Base-by-base conservation (phyloP, 2,329 filamentous ascomycete genomes). In the Nemania sp. region DNA sequence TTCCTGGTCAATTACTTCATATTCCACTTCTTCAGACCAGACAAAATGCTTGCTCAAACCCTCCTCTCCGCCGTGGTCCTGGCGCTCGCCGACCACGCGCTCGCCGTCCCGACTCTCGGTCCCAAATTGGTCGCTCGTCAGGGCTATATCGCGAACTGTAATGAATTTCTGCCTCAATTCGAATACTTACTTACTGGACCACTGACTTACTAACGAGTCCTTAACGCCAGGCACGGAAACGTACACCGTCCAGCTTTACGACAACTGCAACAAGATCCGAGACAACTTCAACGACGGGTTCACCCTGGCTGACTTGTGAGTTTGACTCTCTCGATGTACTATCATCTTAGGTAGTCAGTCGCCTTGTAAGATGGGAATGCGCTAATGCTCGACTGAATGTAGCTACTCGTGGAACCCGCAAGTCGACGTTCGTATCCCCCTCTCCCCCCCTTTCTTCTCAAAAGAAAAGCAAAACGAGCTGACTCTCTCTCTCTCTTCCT, bases 271-370 rank as follows among this genome's bases (percentile, higher is more conserved):
- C 45, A 52, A 6, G 39, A 71, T 71, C 56, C 49, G 63, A 12
- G 48, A 61, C 49, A 55, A 59, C 43, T 65, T 64, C 51, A 50
- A 53, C 58, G 82, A 79, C 77, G 49, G 56, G 12, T 69, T 65
- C 25, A 64, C 56, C 1, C 62, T 69, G 1, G 40, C 34, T n/a
- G 43, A 68, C 1, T 71, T 71, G 69, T 71, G 60, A 64, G 69
- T 58, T 35, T 17, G 18, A 4, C 18, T 15, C n/a, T 12, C 3
- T 11, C 9, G 15, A 18, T 50, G 5, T 29, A 6, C 34, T 29
- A 49, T n/a, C 1, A 42, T 18, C 6, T 15, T n/a, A n/a, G n/a
- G n/a, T n/a, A n/a, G n/a, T n/a, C n/a, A n/a, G n/a, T 43, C 2
- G 4, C 1, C 21, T 32, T 7, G 13, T 12, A 18, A 34, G 4